Conservation (phyloP, 352 stramenopile genomes). For the Phytophthora idaei region DNA sequence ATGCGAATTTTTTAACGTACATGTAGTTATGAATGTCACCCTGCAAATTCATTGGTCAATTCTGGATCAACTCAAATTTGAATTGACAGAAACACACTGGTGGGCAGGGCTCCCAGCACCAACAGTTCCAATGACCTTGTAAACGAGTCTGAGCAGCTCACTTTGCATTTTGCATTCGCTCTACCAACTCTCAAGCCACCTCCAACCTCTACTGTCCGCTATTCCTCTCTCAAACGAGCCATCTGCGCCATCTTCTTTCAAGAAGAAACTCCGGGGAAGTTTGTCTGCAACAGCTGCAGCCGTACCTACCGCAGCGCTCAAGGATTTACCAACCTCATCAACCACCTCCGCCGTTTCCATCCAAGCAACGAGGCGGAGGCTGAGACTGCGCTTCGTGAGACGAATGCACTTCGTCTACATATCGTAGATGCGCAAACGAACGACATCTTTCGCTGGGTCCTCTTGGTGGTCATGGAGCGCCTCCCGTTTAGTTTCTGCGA, state of each 20-base stretch:
- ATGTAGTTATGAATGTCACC: no score
- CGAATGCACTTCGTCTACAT: background rate
- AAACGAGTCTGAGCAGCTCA: background rate
- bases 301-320: background rate
- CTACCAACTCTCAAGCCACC: background rate
- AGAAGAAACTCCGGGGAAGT: background rate
- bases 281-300: background rate
- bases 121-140: no score
- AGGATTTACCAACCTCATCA: background rate
- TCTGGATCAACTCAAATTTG: no score
- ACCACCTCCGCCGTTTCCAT: background rate
- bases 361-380: background rate
- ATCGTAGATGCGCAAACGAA: background rate
- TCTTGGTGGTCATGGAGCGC: background rate
- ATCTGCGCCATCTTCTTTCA: background rate
- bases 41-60: no score
- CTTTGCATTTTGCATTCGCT: background rate
- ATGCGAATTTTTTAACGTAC: no score
- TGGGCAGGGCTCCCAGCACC: no score
- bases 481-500: slow-evolving; percentile 1
- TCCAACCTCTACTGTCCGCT: background rate
- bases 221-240: background rate
- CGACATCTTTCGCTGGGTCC: background rate
- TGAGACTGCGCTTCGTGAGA: background rate
- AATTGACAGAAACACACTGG: no score